These are phyloP conservation scores for Phyllachora maydis DNA, from an alignment of 2,329 filamentous ascomycete genomes.

Conservation along the genomic window DNA sequence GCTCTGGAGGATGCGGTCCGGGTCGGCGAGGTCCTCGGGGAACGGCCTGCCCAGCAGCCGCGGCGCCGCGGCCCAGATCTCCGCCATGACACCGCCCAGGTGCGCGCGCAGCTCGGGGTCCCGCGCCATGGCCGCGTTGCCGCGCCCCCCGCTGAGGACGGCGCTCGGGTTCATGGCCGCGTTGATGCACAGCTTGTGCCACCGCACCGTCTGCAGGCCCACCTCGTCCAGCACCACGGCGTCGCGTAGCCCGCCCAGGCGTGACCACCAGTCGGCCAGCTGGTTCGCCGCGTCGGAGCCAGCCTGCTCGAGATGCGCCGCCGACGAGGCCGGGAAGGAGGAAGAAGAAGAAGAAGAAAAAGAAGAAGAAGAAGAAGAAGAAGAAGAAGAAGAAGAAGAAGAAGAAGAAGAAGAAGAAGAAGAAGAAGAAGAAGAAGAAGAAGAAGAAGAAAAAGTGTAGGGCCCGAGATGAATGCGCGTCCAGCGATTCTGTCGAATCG, in stretches of 20 bases:
- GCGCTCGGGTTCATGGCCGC: constrained; percentile 55
- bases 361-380: constrained; percentile 14
- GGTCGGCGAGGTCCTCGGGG: constrained; percentile 35
- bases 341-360: constrained; percentile 1
- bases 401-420: not conserved
- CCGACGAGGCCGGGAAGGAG: constrained; percentile 1
- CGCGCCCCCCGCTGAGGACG: constrained; percentile 41
- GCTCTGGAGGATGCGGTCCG: constrained; percentile 40
- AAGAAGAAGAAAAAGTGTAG: constrained; percentile 14
- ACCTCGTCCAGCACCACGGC: constrained; percentile 42
- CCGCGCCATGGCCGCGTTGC: constrained; percentile 43
- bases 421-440: not conserved
- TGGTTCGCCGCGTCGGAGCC: constrained; percentile 20
- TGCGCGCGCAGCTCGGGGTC: constrained; percentile 42
- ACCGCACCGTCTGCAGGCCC: constrained; percentile 48
- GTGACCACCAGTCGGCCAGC: constrained; percentile 31
- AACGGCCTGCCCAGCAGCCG: constrained; percentile 40
- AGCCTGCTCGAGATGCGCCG: constrained; percentile 1
- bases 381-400: not conserved
- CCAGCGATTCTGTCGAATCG: constrained; percentile 52
- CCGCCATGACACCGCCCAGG: constrained; percentile 45
- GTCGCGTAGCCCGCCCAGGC: constrained; percentile 40
- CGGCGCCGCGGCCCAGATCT: constrained; percentile 44
- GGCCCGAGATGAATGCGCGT: constrained; percentile 51
- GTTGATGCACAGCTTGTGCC: constrained; percentile 64